These are phyloP conservation scores for Martensiomyces pterosporus DNA, from an alignment of 192 early-diverging fungal genomes.

Conservation along the genomic window DNA sequence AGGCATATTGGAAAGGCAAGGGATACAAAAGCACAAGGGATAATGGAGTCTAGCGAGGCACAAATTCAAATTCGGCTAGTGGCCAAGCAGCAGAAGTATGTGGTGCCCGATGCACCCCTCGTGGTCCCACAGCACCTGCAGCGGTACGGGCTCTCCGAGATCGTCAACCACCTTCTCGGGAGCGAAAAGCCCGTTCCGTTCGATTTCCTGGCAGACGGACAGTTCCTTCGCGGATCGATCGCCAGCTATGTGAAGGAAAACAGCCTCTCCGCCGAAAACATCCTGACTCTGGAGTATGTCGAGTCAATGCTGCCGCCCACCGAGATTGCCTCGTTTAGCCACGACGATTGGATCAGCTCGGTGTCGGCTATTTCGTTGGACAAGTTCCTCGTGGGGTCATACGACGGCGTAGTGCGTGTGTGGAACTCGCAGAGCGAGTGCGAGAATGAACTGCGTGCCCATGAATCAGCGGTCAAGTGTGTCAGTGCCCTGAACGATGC, in stretches of 20 bases:
- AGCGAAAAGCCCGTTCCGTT: conserved; percentile 69
- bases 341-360: conserved; percentile 94
- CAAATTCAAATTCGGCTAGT: conserved; percentile 85
- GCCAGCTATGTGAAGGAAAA: conserved; percentile 66
- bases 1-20: neutral
- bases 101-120: conserved; percentile 79
- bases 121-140: conserved; percentile 80
- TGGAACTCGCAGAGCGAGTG: conserved; percentile 78
- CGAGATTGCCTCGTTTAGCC: conserved; percentile 71
- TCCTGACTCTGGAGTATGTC: conserved; percentile 88
- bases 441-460: conserved; percentile 60
- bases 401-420: conserved; percentile 77
- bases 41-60: conserved; percentile 41
- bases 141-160: conserved; percentile 88
- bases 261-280: conserved; percentile 62
- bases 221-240: conserved; percentile 79
- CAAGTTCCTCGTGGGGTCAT: conserved; percentile 72
- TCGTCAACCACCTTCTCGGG: conserved; percentile 87
- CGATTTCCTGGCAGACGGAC: conserved; percentile 90
- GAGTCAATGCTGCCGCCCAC: conserved; percentile 85
- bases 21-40: neutral
- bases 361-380: conserved; percentile 39
- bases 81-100: conserved; percentile 68
- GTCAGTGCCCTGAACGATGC: conserved; percentile 56
- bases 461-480: conserved; percentile 71